Conservation (phyloP, 495 filamentous ascomycete genomes). For the Recurvomyces mirabilis region DNA sequence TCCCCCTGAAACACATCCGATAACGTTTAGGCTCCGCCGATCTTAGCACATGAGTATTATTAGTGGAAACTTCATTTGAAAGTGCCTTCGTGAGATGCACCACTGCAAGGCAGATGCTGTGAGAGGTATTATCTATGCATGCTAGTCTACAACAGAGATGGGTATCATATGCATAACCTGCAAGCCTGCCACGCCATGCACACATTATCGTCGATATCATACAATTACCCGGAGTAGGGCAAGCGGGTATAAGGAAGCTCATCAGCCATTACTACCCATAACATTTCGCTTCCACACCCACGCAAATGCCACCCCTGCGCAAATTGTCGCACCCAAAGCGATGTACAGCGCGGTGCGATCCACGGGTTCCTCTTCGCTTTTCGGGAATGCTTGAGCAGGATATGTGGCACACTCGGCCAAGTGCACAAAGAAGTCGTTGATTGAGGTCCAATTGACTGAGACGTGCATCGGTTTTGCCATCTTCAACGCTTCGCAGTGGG, state of each 20-base stretch:
- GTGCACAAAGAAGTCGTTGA: slow-evolving; percentile 79
- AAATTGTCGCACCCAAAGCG: slow-evolving; percentile 67
- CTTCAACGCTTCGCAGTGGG: slow-evolving; percentile 67
- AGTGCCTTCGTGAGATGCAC: no score
- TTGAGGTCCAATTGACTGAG: slow-evolving; percentile 80
- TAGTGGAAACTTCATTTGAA: no score
- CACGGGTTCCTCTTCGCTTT: slow-evolving; percentile 66
- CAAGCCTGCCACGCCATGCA: neutral
- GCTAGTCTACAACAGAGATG: slow-evolving; percentile 1
- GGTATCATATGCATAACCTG: slow-evolving; percentile 4
- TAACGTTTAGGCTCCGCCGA: no score
- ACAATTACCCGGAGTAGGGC: neutral
- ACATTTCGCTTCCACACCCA: slow-evolving; percentile 52
- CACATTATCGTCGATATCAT: no score
- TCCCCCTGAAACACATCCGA: no score
- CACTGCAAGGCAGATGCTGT: no score
- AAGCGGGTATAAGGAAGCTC: no score
- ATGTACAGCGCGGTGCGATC: slow-evolving; percentile 80
- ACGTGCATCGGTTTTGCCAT: slow-evolving; percentile 88
- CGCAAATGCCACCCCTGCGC: slow-evolving; percentile 67
- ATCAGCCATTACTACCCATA: slow-evolving; percentile 3
- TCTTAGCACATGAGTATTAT: no score
- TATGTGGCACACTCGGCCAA: slow-evolving; percentile 84
- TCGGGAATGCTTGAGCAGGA: slow-evolving; percentile 77
- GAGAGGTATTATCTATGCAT: no score